These are phyloP conservation scores for Colletotrichum tofieldiae DNA, from an alignment of 2,329 filamentous ascomycete species.

Conservation along the genomic window DNA sequence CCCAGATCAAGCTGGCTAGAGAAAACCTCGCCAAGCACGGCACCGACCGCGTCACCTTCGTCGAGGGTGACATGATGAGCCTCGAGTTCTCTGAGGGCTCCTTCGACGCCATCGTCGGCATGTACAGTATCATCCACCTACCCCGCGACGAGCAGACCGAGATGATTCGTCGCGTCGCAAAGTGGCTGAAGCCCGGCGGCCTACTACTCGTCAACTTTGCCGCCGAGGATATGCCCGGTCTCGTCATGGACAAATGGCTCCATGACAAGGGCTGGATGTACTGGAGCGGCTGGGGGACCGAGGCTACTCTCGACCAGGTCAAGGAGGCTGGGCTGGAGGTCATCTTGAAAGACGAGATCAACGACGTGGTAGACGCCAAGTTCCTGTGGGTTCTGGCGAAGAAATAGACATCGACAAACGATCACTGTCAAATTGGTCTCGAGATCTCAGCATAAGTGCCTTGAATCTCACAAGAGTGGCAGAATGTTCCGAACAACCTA, in stretches of 20 bases:
- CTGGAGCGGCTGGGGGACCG: slow-evolving; percentile 59
- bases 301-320: slow-evolving; percentile 51
- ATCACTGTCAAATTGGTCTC: neutral
- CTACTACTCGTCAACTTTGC: slow-evolving; percentile 65
- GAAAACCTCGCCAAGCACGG: slow-evolving; percentile 40
- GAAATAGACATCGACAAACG: slow-evolving; percentile 40
- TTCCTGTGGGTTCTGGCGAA: slow-evolving; percentile 60
- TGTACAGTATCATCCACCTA: slow-evolving; percentile 71
- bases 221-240: slow-evolving; percentile 48
- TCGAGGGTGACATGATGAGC: slow-evolving; percentile 57
- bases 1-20: slow-evolving; percentile 53
- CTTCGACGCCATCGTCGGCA: slow-evolving; percentile 65
- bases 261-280: slow-evolving; percentile 60
- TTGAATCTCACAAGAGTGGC: neutral
- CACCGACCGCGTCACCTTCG: slow-evolving; percentile 47
- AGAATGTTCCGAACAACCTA: neutral
- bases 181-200: slow-evolving; percentile 68
- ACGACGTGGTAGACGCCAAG: slow-evolving; percentile 51
- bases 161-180: slow-evolving; percentile 59
- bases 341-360: slow-evolving; percentile 49
- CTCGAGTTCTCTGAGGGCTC: slow-evolving; percentile 51
- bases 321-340: slow-evolving; percentile 53
- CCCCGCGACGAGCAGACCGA: slow-evolving; percentile 64
- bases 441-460: neutral
- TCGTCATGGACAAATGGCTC: slow-evolving; percentile 56